Conservation (phyloP, 2,329 filamentous ascomycete genomes). For the Pseudocercospora fijiensis region DNA sequence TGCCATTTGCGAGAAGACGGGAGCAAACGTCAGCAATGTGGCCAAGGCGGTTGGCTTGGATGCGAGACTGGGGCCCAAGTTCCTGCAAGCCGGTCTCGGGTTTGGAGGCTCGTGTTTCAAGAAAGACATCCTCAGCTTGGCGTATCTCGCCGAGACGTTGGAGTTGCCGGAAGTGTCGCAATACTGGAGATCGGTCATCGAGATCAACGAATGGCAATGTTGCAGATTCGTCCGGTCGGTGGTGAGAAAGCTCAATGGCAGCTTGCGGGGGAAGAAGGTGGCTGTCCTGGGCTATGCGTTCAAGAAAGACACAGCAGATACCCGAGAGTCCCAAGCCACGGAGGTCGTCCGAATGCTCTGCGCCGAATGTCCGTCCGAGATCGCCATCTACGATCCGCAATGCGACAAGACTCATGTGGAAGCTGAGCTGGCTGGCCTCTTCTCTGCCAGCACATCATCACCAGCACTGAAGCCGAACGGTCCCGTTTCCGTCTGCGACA, state of each 20-base stretch:
- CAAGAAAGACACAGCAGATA: conserved; percentile 76
- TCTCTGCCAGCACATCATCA: conserved; percentile 12
- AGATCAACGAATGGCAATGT: conserved; percentile 73
- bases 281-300: conserved; percentile 72
- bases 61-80: conserved; percentile 67
- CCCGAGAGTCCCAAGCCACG: conserved; percentile 67
- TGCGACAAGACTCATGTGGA: conserved; percentile 35
- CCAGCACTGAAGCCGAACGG: conserved; percentile 13
- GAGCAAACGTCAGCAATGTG: conserved; percentile 72
- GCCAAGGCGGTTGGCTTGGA: conserved; percentile 64
- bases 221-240: conserved; percentile 66
- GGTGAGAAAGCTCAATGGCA: conserved; percentile 65
- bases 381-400: conserved; percentile 66
- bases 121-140: conserved; percentile 72
- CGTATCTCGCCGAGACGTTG: conserved; percentile 71
- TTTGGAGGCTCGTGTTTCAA: conserved; percentile 80
- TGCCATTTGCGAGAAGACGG: conserved; percentile 71
- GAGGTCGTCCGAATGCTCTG: conserved; percentile 65
- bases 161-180: conserved; percentile 68
- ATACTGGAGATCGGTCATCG: conserved; percentile 72
- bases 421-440: conserved; percentile 31
- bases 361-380: conserved; percentile 58
- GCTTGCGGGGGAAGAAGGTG: conserved; percentile 67
- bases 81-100: conserved; percentile 70
- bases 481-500: conserved; percentile 27